Evolutionary conservation across 1,284 basidiomycete genomes (phyloP).

Genomic region (Pseudozyma pruni): DNA sequence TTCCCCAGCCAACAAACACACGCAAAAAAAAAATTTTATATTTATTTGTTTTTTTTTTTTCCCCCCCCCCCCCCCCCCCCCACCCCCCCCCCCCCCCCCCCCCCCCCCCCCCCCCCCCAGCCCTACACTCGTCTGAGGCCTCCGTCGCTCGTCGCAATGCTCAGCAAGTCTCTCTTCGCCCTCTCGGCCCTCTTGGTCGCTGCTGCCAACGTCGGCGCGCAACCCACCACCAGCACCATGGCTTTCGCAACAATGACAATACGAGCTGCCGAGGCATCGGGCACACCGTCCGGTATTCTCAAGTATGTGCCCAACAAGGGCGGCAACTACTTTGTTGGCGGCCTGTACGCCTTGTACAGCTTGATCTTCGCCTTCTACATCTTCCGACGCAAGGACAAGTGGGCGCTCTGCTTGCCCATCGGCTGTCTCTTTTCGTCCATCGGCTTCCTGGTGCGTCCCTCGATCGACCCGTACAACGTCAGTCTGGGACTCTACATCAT

Average conservation of each 20-base stretch:
- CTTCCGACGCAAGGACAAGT: slow-evolving; percentile 31
- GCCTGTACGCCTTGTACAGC: slow-evolving; percentile 26
- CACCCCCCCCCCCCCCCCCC: no score
- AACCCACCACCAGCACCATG: background rate
- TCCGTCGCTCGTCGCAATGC: slow-evolving; percentile 3
- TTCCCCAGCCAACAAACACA: no score
- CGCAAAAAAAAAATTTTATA: no score
- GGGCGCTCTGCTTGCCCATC: slow-evolving; percentile 55
- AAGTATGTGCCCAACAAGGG: slow-evolving; percentile 43
- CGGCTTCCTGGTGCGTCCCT: slow-evolving; percentile 41
- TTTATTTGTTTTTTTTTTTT: no score
- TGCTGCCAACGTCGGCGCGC: background rate
- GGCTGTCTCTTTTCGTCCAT: slow-evolving; percentile 37
- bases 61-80: no score
- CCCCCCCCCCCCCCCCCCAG: no score
- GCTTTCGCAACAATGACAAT: background rate
- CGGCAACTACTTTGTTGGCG: slow-evolving; percentile 44
- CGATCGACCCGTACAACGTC: slow-evolving; percentile 22
- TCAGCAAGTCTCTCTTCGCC: background rate
- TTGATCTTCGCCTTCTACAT: slow-evolving; percentile 28
- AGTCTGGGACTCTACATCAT: slow-evolving; percentile 38
- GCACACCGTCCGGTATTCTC: slow-evolving; percentile 14
- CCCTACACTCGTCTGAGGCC: no score
- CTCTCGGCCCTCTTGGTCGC: background rate
- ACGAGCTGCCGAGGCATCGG: slow-evolving; percentile 1